phyloP scores from a whole-genome alignment of 768 basidiomycete species.

The Saitozyma sp. region DNA sequence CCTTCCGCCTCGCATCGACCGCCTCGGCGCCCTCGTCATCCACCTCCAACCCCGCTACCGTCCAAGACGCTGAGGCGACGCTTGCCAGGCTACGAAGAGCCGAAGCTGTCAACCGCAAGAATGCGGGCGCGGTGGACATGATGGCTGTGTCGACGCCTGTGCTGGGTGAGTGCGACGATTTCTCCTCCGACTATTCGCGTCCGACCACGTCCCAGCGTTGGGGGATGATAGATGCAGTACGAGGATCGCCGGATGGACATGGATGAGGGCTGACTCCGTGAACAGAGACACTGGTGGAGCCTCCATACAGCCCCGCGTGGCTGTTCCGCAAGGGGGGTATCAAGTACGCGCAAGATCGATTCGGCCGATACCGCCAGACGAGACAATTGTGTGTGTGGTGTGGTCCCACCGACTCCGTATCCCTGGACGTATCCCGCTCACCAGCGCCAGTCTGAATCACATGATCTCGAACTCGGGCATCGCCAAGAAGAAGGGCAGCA shows the following conservation, averaged over 20 bases:
- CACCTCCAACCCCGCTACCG: neutral
- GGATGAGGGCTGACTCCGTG: neutral
- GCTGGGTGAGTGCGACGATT: conserved; percentile 2
- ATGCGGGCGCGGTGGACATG: conserved; percentile 4
- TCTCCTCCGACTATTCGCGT: too few species aligned
- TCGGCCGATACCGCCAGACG: conserved; percentile 2
- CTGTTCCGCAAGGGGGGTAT: conserved; percentile 9
- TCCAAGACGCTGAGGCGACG: conserved; percentile 10
- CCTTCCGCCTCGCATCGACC: neutral
- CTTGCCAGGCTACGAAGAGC: conserved; percentile 6
- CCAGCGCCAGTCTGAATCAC: conserved; percentile 5
- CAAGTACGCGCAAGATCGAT: conserved; percentile 4
- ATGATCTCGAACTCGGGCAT: conserved; percentile 9
- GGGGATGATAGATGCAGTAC: too few species aligned
- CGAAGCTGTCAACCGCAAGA: neutral
- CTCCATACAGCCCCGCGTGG: conserved; percentile 8
- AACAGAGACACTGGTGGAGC: conserved; percentile 14
- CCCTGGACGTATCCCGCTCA: too few species aligned
- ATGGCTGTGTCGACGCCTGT: conserved; percentile 11
- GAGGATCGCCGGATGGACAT: neutral
- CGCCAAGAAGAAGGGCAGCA: conserved; percentile 6
- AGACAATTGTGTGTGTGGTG: conserved; percentile 14
- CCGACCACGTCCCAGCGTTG: too few species aligned
- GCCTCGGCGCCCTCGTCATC: conserved; percentile 1
- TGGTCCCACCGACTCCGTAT: too few species aligned